Evolutionary conservation across 345 rosid genomes (phyloP).

Genomic region (Populus tremula): DNA sequence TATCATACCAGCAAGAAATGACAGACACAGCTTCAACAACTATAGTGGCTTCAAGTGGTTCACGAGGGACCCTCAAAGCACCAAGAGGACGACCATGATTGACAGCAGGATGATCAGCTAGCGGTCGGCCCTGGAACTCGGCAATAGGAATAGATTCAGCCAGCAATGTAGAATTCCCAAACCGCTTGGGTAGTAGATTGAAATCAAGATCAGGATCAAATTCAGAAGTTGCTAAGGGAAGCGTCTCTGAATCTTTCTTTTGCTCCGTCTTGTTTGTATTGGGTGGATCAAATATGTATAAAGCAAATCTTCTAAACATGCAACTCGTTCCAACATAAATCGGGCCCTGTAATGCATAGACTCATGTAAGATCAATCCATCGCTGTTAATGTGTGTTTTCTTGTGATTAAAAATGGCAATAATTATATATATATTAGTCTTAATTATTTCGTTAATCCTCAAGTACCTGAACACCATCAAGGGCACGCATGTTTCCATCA

Average conservation of each 20-base stretch:
- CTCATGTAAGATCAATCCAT: not conserved
- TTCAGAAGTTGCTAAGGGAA: conserved; percentile 62
- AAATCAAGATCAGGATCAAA: conserved; percentile 80
- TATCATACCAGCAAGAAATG: conserved; percentile 78
- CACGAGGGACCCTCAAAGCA: conserved; percentile 67
- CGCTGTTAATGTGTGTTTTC: not conserved
- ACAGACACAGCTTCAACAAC: conserved; percentile 92
- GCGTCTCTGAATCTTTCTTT: conserved; percentile 43
- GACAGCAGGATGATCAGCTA: conserved; percentile 88
- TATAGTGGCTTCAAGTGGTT: conserved; percentile 81
- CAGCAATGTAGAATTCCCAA: conserved; percentile 87
- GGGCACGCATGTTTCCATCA: conserved; percentile 97
- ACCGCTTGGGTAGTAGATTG: conserved; percentile 77
- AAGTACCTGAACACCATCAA: conserved; percentile 83
- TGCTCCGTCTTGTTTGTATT: conserved; percentile 35
- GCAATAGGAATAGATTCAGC: conserved; percentile 78
- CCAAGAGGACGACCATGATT: conserved; percentile 88
- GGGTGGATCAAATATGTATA: conserved; percentile 93
- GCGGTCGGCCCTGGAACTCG: conserved; percentile 84
- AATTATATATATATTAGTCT: not conserved
- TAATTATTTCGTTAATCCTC: not conserved
- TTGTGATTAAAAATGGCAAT: not conserved
- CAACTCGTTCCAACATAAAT: conserved; percentile 91
- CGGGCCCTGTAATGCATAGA: conserved; percentile 52
- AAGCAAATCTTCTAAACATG: conserved; percentile 88